Evolutionary conservation across 768 basidiomycete genomes (phyloP).

Genomic region (Hemileccinum impolitum): DNA sequence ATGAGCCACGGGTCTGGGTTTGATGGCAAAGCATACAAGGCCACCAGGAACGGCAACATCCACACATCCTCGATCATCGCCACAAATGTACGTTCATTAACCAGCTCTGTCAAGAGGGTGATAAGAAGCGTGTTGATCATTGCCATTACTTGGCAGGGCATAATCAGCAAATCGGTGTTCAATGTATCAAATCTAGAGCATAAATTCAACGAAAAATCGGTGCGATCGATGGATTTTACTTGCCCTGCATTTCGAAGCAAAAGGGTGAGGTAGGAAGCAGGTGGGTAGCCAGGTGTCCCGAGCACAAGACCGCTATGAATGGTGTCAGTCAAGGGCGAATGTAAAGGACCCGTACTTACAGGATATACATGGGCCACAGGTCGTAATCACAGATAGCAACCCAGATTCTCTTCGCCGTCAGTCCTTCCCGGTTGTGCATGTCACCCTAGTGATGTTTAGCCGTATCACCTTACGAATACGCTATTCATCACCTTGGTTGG

Average conservation of each 20-base stretch:
- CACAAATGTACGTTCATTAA: slow-evolving; percentile 51
- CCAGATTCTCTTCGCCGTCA: slow-evolving; percentile 49
- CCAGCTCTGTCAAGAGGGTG: slow-evolving; percentile 42
- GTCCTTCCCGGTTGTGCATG: slow-evolving; percentile 68
- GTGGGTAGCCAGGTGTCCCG: slow-evolving; percentile 46
- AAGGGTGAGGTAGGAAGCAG: slow-evolving; percentile 55
- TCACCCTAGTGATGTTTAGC: slow-evolving; percentile 27
- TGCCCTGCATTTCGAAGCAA: slow-evolving; percentile 53
- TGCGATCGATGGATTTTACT: neutral
- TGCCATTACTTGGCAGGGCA: slow-evolving; percentile 50
- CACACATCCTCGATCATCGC: slow-evolving; percentile 55
- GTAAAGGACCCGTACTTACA: slow-evolving; percentile 24
- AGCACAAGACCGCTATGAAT: slow-evolving; percentile 47
- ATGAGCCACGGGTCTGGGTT: slow-evolving; percentile 51
- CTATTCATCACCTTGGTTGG: slow-evolving; percentile 47
- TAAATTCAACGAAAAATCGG: neutral
- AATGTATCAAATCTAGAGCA: slow-evolving; percentile 52
- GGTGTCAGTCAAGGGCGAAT: neutral
- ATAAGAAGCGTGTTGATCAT: slow-evolving; percentile 52
- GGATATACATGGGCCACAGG: slow-evolving; percentile 62
- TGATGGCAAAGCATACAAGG: slow-evolving; percentile 45
- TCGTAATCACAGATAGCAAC: slow-evolving; percentile 57
- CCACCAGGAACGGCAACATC: slow-evolving; percentile 59
- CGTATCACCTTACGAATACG: too few relatives aligned
- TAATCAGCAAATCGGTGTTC: slow-evolving; percentile 55